Base-by-base conservation (phyloP, 768 basidiomycete species). In the Phlebiopsis gigantea region DNA sequence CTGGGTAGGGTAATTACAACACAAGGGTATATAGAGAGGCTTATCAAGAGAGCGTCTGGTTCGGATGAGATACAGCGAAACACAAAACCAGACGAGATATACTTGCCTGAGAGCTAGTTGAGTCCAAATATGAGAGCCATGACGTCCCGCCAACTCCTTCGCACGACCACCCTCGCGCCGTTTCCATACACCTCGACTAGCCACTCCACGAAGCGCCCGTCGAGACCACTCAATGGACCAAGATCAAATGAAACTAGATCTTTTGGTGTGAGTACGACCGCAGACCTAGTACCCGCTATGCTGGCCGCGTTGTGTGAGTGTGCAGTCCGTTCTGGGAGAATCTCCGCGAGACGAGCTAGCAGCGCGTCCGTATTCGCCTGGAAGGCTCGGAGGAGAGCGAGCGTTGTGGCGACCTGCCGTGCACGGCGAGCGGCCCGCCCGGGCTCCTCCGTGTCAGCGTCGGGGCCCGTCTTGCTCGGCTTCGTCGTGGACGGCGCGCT, bases 161-260 rank as follows among this genome's bases (percentile, higher is more conserved):
- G 71, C 42, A 79, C 75, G 41, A 71, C 68, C 19, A 77, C 65
- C 45, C 62, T 62, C 3, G 61, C 62, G 0, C 77, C 76, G 3
- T 73, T 73, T 4, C 77, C 82, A 57, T 87, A 87, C 68, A 88
- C 86, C 50, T 77, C 77, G 1, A 76, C 80, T 17, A 93, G 72
- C 88, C 88, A 92, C 66, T 90, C 88, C 30, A 91, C 71, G 66
- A 91, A 92, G 43, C 74, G 75, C n/a, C 78, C 84, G 59, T 93
- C 90, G 46, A 84, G 65, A 4, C 75, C 71, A 64, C 90, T 93
- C 57, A 90, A 70, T 6, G 89, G 84, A 1, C 88, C 85, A 0
- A 93, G 77, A 66, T 88, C 88, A 46, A 93, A 84, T 14, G 81
- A 73, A 10, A 82, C 53, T 7, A 92, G 72, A 57, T 90, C 87